Percentiles rank a stretch among this genome's conserved stretches.
Conservation (phyloP, 805 yeast genomes). For the Pichia membranifaciens region DNA sequence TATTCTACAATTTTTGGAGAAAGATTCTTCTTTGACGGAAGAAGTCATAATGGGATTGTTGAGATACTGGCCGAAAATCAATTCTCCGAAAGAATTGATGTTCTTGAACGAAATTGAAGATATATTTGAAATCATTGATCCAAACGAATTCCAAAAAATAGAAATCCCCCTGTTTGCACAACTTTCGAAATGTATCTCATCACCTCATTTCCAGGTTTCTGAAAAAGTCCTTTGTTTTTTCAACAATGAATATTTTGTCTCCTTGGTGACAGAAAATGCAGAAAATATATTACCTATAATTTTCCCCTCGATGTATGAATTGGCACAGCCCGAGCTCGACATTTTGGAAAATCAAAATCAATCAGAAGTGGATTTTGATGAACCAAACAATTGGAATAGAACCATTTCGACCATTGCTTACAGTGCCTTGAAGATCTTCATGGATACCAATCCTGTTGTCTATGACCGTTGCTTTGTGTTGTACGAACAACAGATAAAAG, state of each 20-base stretch:
- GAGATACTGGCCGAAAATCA: constrained; percentile 94
- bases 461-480: constrained; percentile 90
- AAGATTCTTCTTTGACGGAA: constrained; percentile 86
- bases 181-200: constrained; percentile 85
- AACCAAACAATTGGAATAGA: constrained; percentile 76
- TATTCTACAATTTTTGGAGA: constrained; percentile 91
- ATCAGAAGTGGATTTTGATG: constrained; percentile 36
- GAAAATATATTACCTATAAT: constrained; percentile 89
- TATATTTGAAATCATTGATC: constrained; percentile 93
- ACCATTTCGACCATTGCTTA: constrained; percentile 88
- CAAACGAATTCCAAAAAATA: constrained; percentile 82
- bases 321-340: constrained; percentile 44
- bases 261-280: constrained; percentile 85
- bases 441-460: constrained; percentile 86
- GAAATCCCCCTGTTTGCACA: constrained; percentile 93
- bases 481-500: constrained; percentile 74
- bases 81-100: constrained; percentile 93
- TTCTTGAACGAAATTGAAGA: constrained; percentile 94
- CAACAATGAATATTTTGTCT: constrained; percentile 90
- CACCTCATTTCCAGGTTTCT: constrained; percentile 95
- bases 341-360: constrained; percentile 27
- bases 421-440: constrained; percentile 83
- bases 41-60: constrained; percentile 93
- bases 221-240: constrained; percentile 92
- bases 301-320: constrained; percentile 83